Conservation (phyloP, 148 eudicot genomes). For the Dysphania ambrosioides region DNA sequence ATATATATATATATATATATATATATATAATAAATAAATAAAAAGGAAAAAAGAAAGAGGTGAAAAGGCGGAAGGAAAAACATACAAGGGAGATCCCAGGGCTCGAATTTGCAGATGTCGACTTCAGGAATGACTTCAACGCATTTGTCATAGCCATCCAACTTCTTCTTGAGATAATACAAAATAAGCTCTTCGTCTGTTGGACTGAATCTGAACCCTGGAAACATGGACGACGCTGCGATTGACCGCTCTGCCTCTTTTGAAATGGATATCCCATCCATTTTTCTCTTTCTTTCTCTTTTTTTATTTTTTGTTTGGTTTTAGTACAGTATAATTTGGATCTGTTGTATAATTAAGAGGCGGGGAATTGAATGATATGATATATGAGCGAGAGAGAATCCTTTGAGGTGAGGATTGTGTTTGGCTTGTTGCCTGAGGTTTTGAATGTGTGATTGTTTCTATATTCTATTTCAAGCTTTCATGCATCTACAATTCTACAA, state of each 20-base stretch:
- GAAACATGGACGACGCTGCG: slow-evolving; percentile 61
- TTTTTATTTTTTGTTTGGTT: too few species aligned
- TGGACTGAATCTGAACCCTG: slow-evolving; percentile 80
- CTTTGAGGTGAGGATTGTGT: too few species aligned
- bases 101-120: slow-evolving; percentile 69
- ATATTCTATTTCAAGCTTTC: too few species aligned
- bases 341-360: too few species aligned
- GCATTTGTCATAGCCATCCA: slow-evolving; percentile 47
- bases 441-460: too few species aligned
- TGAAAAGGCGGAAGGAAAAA: not conserved
- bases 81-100: slow-evolving; percentile 91
- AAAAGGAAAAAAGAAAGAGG: not conserved
- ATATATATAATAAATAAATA: not conserved
- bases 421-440: too few species aligned
- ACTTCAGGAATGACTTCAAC: slow-evolving; percentile 68
- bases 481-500: too few species aligned
- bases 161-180: slow-evolving; percentile 62
- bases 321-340: too few species aligned
- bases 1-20: too few species aligned
- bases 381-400: too few species aligned
- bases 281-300: not conserved
- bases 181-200: slow-evolving; percentile 68
- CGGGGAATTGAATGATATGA: too few species aligned
- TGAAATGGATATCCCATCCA: slow-evolving; percentile 14
- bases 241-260: slow-evolving; percentile 55